Evolutionary conservation across 345 rosid genomes (phyloP).

Genomic region (Pistacia atlantica): DNA sequence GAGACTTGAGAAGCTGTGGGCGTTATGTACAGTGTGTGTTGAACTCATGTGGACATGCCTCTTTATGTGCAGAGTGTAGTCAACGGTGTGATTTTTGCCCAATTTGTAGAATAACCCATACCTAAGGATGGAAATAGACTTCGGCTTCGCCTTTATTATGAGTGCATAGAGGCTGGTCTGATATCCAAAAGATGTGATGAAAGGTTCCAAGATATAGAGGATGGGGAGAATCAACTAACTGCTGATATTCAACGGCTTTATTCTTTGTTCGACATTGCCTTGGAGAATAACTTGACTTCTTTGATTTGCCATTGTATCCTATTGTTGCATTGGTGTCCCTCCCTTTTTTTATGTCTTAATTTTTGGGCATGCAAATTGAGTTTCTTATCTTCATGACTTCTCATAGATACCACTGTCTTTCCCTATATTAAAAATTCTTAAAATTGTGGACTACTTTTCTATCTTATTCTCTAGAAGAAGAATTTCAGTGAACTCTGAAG

Average conservation of each 20-base stretch:
- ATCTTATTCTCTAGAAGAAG: constrained; percentile 1
- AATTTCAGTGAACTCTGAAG: neutral
- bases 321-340: neutral
- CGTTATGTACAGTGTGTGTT: constrained; percentile 67
- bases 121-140: constrained; percentile 43
- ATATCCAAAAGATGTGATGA: constrained; percentile 59
- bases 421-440: neutral
- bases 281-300: constrained; percentile 83
- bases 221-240: constrained; percentile 55
- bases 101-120: constrained; percentile 62
- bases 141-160: constrained; percentile 72
- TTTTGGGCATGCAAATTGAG: neutral
- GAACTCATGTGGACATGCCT: constrained; percentile 89
- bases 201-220: constrained; percentile 58
- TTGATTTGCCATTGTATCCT: constrained; percentile 95
- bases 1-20: constrained; percentile 91
- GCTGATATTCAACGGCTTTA: constrained; percentile 84
- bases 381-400: constrained; percentile 7
- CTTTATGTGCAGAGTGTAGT: constrained; percentile 82
- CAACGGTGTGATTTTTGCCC: constrained; percentile 90
- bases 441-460: neutral
- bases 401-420: neutral
- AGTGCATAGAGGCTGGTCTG: constrained; percentile 85
- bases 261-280: constrained; percentile 83
- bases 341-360: neutral